phyloP scores from a whole-genome alignment of 192 early-diverging fungal genomes.

The Diversispora epigaea region DNA sequence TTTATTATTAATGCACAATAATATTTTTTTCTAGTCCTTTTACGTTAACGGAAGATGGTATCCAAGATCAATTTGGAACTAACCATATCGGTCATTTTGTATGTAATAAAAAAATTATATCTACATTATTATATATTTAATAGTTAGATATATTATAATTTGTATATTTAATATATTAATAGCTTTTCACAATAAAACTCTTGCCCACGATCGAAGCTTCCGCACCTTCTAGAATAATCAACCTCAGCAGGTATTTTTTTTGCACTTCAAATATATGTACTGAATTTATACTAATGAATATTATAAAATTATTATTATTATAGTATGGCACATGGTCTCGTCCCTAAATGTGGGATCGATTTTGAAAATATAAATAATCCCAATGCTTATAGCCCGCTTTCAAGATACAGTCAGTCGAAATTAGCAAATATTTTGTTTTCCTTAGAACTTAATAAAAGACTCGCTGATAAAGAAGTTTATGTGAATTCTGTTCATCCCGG shows the following conservation, averaged over 20 bases:
- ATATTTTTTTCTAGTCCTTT: no score
- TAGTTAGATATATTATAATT: no score
- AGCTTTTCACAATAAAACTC: conserved; percentile 42
- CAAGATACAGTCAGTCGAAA: conserved; percentile 55
- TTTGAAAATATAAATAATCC: conserved; percentile 43
- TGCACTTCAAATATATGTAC: conserved; percentile 5
- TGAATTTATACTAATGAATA: conserved; percentile 41
- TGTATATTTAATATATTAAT: no score
- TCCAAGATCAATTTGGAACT: no score
- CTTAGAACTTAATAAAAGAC: conserved; percentile 43
- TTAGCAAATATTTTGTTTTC: conserved; percentile 57
- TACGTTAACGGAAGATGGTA: no score
- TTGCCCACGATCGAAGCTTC: conserved; percentile 41
- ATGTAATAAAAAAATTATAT: no score
- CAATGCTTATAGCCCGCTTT: conserved; percentile 35
- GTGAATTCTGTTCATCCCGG: conserved; percentile 55
- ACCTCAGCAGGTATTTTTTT: conserved; percentile 34
- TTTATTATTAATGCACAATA: no score
- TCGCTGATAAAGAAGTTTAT: conserved; percentile 36
- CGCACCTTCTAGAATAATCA: conserved; percentile 39
- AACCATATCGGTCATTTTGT: no score
- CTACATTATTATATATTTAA: no score
- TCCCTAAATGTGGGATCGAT: conserved; percentile 40
- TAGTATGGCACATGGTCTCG: conserved; percentile 38
- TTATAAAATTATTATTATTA: conserved; percentile 35